These are phyloP conservation scores for Sphagnurus paluster DNA, from an alignment of 1,284 basidiomycete genomes.

Conservation along the genomic window DNA sequence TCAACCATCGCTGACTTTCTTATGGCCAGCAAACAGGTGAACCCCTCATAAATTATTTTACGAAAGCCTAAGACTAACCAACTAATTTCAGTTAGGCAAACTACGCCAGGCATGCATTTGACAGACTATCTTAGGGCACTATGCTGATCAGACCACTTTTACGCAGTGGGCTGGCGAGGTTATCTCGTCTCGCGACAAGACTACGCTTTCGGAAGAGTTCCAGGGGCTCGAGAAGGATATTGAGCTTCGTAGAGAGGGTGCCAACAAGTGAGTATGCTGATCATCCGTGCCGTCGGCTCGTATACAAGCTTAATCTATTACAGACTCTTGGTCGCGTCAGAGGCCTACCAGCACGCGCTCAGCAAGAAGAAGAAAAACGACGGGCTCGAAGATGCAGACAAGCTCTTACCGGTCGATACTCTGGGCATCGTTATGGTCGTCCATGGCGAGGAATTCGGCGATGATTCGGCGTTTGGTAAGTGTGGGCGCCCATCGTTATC, in stretches of 20 bases:
- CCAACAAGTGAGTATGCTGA: slow-evolving; percentile 64
- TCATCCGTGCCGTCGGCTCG: background rate
- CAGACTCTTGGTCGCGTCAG: slow-evolving; percentile 63
- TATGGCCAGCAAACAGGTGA: slow-evolving; percentile 62
- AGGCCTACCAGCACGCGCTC: slow-evolving; percentile 59
- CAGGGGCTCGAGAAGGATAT: slow-evolving; percentile 69
- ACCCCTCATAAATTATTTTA: slow-evolving; percentile 1
- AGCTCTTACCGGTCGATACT: slow-evolving; percentile 71
- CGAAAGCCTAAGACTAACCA: background rate
- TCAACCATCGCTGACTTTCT: slow-evolving; percentile 7
- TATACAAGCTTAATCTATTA: background rate
- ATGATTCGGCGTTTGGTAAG: slow-evolving; percentile 70
- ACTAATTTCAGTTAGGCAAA: slow-evolving; percentile 56
- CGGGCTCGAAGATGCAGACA: slow-evolving; percentile 58
- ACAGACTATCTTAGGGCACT: slow-evolving; percentile 3
- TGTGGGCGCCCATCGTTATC: slow-evolving; percentile 6
- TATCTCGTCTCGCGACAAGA: slow-evolving; percentile 72
- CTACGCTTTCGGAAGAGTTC: slow-evolving; percentile 64
- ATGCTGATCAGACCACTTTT: slow-evolving; percentile 31
- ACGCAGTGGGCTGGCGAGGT: slow-evolving; percentile 74
- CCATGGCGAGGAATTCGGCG: slow-evolving; percentile 81
- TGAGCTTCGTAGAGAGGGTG: slow-evolving; percentile 62
- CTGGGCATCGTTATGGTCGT: slow-evolving; percentile 84
- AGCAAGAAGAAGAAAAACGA: slow-evolving; percentile 68
- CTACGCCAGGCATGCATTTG: slow-evolving; percentile 52